Evolutionary conservation across 1,284 basidiomycete species (phyloP).

Genomic region (Flammula alnicola): DNA sequence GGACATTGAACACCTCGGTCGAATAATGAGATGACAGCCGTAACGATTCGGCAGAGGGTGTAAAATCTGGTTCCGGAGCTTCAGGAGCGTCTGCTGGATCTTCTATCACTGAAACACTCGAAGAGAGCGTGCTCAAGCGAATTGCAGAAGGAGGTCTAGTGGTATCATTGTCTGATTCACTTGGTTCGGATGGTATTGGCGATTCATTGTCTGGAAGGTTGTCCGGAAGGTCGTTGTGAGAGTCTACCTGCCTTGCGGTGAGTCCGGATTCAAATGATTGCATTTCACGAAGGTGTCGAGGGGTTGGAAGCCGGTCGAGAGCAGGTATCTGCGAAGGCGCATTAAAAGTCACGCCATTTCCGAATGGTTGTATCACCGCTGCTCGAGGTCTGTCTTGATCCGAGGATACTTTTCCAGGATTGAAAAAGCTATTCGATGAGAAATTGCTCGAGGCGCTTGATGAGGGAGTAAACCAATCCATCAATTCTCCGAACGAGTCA

Average conservation of each 20-base stretch:
- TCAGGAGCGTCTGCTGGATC: no score
- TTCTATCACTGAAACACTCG: constrained; percentile 12
- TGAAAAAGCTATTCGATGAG: constrained; percentile 36
- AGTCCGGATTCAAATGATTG: constrained; percentile 81
- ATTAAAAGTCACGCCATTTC: constrained; percentile 62
- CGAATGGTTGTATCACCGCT: constrained; percentile 62
- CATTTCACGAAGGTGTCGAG: constrained; percentile 70
- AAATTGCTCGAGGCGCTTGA: constrained; percentile 41
- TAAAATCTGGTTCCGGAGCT: constrained; percentile 1
- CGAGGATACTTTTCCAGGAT: constrained; percentile 28
- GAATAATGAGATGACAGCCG: constrained; percentile 64
- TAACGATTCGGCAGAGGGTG: constrained; percentile 16
- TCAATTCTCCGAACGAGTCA: constrained; percentile 68
- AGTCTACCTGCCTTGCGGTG: constrained; percentile 62
- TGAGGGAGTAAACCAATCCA: constrained; percentile 58
- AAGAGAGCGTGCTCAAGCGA: constrained; percentile 33
- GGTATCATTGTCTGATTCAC: constrained; percentile 25
- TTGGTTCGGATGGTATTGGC: constrained; percentile 15
- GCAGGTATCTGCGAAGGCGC: constrained; percentile 51
- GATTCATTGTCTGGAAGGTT: no score
- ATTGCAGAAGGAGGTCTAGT: constrained; percentile 45
- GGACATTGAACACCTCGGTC: constrained; percentile 76
- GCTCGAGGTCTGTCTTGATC: constrained; percentile 21
- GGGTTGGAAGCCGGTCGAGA: constrained; percentile 42
- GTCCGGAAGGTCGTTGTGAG: constrained; percentile 20